Conservation (phyloP, 208 protist genomes). For the Novymonas esmeraldas region DNA sequence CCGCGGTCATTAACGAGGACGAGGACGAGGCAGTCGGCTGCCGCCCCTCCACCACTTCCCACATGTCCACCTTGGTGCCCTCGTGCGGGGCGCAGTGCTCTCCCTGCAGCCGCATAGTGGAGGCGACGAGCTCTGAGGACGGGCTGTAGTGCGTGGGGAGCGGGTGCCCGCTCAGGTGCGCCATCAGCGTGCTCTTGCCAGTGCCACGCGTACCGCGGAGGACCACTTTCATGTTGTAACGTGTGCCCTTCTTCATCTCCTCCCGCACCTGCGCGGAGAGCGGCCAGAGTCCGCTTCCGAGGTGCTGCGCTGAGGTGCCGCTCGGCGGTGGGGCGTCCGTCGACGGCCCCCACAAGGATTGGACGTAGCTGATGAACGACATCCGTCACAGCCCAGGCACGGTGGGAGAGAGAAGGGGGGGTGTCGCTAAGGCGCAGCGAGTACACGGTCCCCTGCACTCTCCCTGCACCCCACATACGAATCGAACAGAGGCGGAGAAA, state of each 20-base stretch:
- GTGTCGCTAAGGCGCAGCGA: background rate
- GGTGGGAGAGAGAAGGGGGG: no score
- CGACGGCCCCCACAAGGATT: slow-evolving; percentile 18
- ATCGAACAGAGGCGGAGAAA: no score
- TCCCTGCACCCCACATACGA: no score
- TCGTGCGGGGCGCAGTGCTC: slow-evolving; percentile 39
- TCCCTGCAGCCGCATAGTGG: slow-evolving; percentile 55
- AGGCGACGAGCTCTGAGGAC: slow-evolving; percentile 60
- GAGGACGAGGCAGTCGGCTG: slow-evolving; percentile 12
- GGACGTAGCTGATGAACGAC: slow-evolving; percentile 25
- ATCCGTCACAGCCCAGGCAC: background rate
- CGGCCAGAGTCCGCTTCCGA: slow-evolving; percentile 51
- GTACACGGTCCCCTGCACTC: no score
- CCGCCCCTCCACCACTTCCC: slow-evolving; percentile 69
- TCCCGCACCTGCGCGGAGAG: slow-evolving; percentile 58
- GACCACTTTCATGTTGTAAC: slow-evolving; percentile 88
- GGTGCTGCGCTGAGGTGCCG: slow-evolving; percentile 16
- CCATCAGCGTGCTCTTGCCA: slow-evolving; percentile 76
- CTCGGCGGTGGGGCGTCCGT: background rate
- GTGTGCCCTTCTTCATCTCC: slow-evolving; percentile 65
- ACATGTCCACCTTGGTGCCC: slow-evolving; percentile 79
- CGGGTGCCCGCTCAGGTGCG: slow-evolving; percentile 56
- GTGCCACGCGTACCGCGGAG: slow-evolving; percentile 64
- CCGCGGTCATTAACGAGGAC: slow-evolving; percentile 3
- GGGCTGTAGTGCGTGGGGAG: slow-evolving; percentile 48